Evolutionary conservation across 495 filamentous ascomycete species (phyloP), one percentile per base, ranked within the genome.

Genomic region (Penicillium egyptiacum): DNA sequence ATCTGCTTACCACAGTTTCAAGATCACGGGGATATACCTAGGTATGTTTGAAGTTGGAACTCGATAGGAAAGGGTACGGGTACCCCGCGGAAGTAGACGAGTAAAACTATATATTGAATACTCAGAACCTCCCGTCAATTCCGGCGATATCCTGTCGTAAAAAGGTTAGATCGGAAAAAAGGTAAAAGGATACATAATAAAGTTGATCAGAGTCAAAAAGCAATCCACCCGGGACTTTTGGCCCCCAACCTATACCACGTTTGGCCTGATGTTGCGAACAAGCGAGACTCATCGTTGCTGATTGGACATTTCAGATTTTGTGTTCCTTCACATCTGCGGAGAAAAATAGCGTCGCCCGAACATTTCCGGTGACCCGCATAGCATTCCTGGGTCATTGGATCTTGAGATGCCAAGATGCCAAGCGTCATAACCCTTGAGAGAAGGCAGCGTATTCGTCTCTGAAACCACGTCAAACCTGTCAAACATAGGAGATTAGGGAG

Each of bases 221-320:
- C 6, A 22, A 14, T 20, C 31, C 31, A 25, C 35, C 37, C 20
- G 31, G 53, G 47, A 40, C 53, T 46, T 30, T 55, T 55, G 55
- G 55, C 59, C 59, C 58, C 58, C 58, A 61, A 57, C 7, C 53
- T 66, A 61, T 46, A 23, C 65, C 51, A 19, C n/a, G 57, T 61
- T 42, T 35, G 62, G 59, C 43, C 47, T 28, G 25, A 68, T 68
- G 62, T 65, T 20, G 62, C 65, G 65, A 65, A 65, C 62, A 58
- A 59, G 53, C 61, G 57, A 65, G 23, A 41, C 55, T 51, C 19
- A 39, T 35, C 25, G 37, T 2, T 14, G 20, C 20, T 55, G 53
- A 55, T 55, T 55, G 53, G 53, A 30, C 10, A 4, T 3, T 10
- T 30, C n/a, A 0, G 20, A 39, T 50, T 31, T 37, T 33, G 31